Conservation (phyloP, 148 eudicot genomes). For the Diospyros lotus region DNA sequence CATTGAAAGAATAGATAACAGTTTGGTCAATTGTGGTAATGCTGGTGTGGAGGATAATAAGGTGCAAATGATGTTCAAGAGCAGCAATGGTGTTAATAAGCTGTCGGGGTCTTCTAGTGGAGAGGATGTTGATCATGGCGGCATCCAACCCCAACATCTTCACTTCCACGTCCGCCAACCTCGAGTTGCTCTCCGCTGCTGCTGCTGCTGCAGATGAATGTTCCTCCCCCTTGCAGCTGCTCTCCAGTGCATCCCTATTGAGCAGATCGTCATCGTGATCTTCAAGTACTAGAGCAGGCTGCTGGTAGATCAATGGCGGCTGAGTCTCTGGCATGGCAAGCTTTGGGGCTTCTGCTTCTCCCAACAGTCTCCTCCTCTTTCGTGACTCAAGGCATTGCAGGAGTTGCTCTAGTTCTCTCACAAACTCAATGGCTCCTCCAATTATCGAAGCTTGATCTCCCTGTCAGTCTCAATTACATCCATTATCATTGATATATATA, state of each 20-base stretch:
- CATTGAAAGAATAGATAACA: conserved; percentile 61
- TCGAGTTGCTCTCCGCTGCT: conserved; percentile 29
- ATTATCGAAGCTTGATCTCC: conserved; percentile 98
- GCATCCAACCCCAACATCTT: conserved; percentile 60
- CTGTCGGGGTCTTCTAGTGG: conserved; percentile 54
- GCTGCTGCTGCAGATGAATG: no score
- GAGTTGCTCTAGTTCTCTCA: conserved; percentile 87
- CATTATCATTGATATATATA: no score
- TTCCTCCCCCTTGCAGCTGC: no score
- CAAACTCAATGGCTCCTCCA: conserved; percentile 95
- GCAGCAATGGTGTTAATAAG: conserved; percentile 48
- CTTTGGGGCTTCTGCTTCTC: conserved; percentile 24
- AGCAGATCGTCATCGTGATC: no score
- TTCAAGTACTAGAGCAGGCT: no score
- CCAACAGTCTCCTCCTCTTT: conserved; percentile 73
- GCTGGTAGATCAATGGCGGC: no score
- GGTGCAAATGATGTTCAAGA: conserved; percentile 45
- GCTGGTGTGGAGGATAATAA: conserved; percentile 52
- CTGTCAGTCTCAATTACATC: conserved; percentile 17
- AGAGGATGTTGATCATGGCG: conserved; percentile 48
- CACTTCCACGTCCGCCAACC: conserved; percentile 68
- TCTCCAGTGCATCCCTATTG: no score
- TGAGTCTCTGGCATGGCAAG: no score
- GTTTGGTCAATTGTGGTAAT: conserved; percentile 54
- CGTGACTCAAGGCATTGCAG: conserved; percentile 93